Base-by-base conservation (phyloP, 495 filamentous ascomycete genomes). In the Hypoxylon rickii region DNA sequence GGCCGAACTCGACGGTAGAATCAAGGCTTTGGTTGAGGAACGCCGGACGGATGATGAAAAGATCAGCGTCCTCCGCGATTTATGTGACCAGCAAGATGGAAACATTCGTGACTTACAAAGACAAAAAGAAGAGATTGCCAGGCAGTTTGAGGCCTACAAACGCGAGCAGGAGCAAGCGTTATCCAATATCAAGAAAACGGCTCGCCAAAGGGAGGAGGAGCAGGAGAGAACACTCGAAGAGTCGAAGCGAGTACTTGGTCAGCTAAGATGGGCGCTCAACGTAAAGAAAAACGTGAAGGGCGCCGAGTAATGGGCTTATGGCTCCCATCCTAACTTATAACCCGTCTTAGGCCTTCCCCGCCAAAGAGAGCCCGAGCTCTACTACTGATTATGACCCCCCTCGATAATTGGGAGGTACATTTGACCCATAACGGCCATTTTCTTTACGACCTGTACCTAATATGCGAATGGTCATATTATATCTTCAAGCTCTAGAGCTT, bases 1-100 rank as follows among this genome's bases (percentile, higher is more conserved):
- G 42, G 73, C 77, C 45, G 80, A 76, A 41, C 79, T 90, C 56
- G 73, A 80, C 45, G 67, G 66, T 7, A 76, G 79, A 57, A 77
- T 85, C 52, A 74, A 67, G 16, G 52, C 41, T 12, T 51, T 83
- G 32, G 69, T 76, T 36, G 66, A 73, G 49, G 77, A 85, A 64
- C 65, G 83, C 44, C 67, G 62, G 57, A 73, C 73, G 54, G 84
- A 89, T 53, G 75, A 87, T 37, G 81, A 83, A 37, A 79, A 80
- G 54, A 81, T 80, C 52, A 70, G 65, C 42, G 71, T 68, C 38
- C 71, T 90, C 24, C 77, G 87, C 42, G 76, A 81, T 41, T 68
- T 90, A 22, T 82, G 83, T 60, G 86, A 89, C 44, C 85, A 90
- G 68, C 85, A 89, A 70, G 80, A 85, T 43, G 79, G 78, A 31